Evolutionary conservation across 495 filamentous ascomycete species (phyloP).

Genomic region (Pseudoneurospora amorphoporcata): DNA sequence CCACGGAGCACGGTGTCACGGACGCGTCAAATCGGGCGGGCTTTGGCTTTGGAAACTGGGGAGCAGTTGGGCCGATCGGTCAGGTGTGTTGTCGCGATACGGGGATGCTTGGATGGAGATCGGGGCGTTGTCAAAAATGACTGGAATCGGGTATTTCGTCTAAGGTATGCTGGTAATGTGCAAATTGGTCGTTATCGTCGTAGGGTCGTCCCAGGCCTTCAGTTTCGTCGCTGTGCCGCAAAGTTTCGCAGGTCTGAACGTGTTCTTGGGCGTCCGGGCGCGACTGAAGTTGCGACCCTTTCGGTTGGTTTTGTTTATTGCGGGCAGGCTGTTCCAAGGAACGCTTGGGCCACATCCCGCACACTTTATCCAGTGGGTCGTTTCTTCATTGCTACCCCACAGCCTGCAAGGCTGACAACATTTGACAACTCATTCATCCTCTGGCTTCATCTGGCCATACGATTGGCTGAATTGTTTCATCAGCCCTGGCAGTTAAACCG

Average conservation of each 20-base stretch:
- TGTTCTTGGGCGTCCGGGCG: background rate
- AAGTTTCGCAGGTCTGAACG: background rate
- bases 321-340: constrained; percentile 1
- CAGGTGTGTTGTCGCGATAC: constrained; percentile 2
- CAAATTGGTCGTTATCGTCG: background rate
- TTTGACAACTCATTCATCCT: background rate
- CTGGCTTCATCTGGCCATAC: background rate
- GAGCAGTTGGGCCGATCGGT: background rate
- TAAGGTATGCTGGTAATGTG: constrained; percentile 3
- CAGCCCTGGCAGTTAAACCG: background rate
- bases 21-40: background rate
- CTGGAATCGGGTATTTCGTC: background rate
- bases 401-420: background rate
- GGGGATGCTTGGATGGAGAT: background rate
- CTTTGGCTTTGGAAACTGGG: background rate
- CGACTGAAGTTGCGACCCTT: constrained; percentile 9
- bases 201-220: background rate
- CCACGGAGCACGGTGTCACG: background rate
- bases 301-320: constrained; percentile 14
- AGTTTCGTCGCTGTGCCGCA: background rate
- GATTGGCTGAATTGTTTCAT: background rate
- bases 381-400: background rate
- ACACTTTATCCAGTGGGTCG: background rate
- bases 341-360: constrained; percentile 3
- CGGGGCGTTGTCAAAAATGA: background rate